A percentile compares a stretch with the other conserved stretches of the same genome.
Evolutionary conservation across 2,329 filamentous ascomycete species (phyloP).

Genomic region (Cladobotryum mycophilum): DNA sequence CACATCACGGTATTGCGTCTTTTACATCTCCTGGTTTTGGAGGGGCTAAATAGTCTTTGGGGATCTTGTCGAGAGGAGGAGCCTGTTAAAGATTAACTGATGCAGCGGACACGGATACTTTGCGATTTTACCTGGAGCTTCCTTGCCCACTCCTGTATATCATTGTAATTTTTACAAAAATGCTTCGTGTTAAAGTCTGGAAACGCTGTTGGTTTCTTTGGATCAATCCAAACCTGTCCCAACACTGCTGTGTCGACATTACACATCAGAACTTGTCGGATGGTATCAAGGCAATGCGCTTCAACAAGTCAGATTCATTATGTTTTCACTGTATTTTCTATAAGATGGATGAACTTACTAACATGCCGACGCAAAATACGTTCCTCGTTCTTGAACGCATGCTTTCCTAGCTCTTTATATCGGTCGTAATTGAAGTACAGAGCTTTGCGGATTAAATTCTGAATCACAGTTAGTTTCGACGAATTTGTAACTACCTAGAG

Average conservation of each 20-base stretch:
- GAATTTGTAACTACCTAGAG: fast-evolving
- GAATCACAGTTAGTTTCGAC: constrained; percentile 1
- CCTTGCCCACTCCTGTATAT: constrained; percentile 47
- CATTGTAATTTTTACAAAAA: constrained; percentile 51
- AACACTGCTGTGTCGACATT: constrained; percentile 53
- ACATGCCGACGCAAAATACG: constrained; percentile 49
- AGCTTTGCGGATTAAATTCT: constrained; percentile 53
- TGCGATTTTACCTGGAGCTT: constrained; percentile 36
- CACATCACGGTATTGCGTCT: constrained; percentile 2
- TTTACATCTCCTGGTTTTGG: constrained; percentile 12
- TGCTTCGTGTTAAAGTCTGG: constrained; percentile 59
- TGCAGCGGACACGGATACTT: neutral
- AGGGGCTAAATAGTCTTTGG: constrained; percentile 16
- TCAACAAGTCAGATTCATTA: neutral
- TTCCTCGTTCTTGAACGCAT: constrained; percentile 51
- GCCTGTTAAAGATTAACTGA: constrained; percentile 9
- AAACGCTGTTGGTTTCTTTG: constrained; percentile 40
- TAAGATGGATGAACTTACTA: constrained; percentile 35
- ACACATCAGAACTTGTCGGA: constrained; percentile 60
- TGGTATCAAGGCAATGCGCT: constrained; percentile 52
- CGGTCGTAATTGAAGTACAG: constrained; percentile 55
- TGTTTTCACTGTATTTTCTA: neutral
- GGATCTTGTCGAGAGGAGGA: constrained; percentile 14
- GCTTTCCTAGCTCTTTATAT: constrained; percentile 43
- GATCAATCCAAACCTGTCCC: constrained; percentile 54